Evolutionary conservation across 2,329 filamentous ascomycete species (phyloP), one percentile per base, ranked within the genome.

Genomic region (Calonectria hawksworthii): DNA sequence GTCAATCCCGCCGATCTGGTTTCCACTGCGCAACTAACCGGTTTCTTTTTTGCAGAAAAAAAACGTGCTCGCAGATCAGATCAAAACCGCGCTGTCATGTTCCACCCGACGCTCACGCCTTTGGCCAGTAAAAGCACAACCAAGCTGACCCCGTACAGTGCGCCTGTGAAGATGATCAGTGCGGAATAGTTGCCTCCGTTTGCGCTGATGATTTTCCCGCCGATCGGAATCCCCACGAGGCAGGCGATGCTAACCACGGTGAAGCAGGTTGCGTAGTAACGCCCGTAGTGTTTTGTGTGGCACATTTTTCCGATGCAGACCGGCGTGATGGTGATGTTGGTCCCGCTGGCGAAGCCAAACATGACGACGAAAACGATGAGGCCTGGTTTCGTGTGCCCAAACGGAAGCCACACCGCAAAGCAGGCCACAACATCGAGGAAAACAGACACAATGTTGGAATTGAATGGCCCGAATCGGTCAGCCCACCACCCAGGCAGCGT

Each of bases 191-290:
- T 41, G 23, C 56, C 56, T 11, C 56, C 36, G 14, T 63, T 63
- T 41, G 56, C 56, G 4, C 36, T 41, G 3, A 63, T 41, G 7
- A 63, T 63, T 41, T 63, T 63, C 1, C 56, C 56, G 23, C 56
- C 56, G 26, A 63, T 63, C 9, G 56, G 56, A 30, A 63, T 63
- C n/a, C 56, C 56, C 34, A 63, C 56, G 11, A 63, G 56, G 16
- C 56, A 63, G n/a, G 56, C 56, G 4, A 63, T 28, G 9, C 56
- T 63, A 5, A 63, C 56, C 5, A 63, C 56, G 26, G 56, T 63
- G 23, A 63, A 63, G 18, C 56, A 63, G 38, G 56, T 63, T 41
- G 56, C 56, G 9, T 63, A 63, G n/a, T 63, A 63, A 8, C 56
- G 56, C 34, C 56, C 56, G 18, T 63, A 63, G 6, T 63, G 56